phyloP scores from a whole-genome alignment of 140 eudicot species.

The Anethum foeniculum region DNA sequence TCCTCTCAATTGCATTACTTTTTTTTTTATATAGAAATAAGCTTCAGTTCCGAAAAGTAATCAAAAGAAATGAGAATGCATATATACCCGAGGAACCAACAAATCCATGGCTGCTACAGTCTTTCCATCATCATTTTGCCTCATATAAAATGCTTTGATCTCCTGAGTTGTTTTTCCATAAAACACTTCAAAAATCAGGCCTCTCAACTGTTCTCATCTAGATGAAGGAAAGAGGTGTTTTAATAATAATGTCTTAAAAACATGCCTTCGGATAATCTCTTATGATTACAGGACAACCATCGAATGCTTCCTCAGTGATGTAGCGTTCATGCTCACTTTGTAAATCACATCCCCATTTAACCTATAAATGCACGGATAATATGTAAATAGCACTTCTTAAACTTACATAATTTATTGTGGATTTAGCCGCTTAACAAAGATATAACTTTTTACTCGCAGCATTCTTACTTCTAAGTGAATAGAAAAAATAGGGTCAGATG shows the following conservation, averaged over 20 bases:
- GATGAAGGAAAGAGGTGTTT: constrained; percentile 10
- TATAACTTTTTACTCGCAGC: background rate
- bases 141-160: constrained; percentile 97
- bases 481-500: constrained; percentile 1
- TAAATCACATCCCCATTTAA: constrained; percentile 95
- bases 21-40: background rate
- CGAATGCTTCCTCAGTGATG: constrained; percentile 78
- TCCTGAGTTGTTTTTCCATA: constrained; percentile 40
- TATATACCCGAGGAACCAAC: constrained; percentile 91
- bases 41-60: background rate
- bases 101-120: constrained; percentile 99
- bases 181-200: background rate
- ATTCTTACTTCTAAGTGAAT: background rate
- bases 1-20: background rate
- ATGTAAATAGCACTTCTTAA: background rate
- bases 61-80: constrained; percentile 8
- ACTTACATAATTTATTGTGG: background rate
- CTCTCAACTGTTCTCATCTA: background rate
- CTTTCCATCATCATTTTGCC: constrained; percentile 87
- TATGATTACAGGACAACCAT: constrained; percentile 88
- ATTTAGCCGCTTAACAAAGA: background rate
- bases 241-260: background rate
- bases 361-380: constrained; percentile 31
- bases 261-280: constrained; percentile 93
- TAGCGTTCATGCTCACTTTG: constrained; percentile 97